Base-by-base conservation (phyloP, 2,329 filamentous ascomycete genomes). In the Trichoderma koningii region DNA sequence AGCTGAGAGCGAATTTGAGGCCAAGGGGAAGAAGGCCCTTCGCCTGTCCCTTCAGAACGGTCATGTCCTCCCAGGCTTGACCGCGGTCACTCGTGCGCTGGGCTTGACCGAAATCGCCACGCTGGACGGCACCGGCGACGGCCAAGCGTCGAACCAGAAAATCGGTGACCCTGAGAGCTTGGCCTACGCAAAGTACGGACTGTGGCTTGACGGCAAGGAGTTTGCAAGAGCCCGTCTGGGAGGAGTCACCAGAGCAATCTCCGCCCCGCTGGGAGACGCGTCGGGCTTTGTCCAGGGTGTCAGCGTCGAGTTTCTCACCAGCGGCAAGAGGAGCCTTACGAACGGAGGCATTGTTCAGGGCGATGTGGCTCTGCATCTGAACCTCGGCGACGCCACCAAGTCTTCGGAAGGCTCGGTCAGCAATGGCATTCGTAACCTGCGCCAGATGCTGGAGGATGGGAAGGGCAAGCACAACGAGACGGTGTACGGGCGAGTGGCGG, bases 21-120 rank as follows among this genome's bases (percentile, higher is more conserved):
- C n/a, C 15, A 50, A 50, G 9, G 50, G 56, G 21, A 65, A 48
- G 5, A 61, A 55, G 51, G 56, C 19, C 23, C 28, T 65, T 15
- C 63, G 21, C 26, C n/a, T 65, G 9, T 55, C 55, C 34, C 17
- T 65, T 23, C 63, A 51, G 12, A 65, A 65, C 14, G 63, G 63
- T 10, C 56, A 65, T 28, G 55, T 65, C 26, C 30, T 80, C 7
- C 80, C 83, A 3, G 78, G 82, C 0, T 70, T 86, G 38, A 83
- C 79, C n/a, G 79, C 81, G 2, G 75, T 85, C 41, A 79, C 81
- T 4, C 75, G 76, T 5, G 70, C 72, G 7, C 76, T 86, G 2
- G 84, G 84, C 1, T 73, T 86, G 4, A 71, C 74, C 12, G 84
- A 86, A 69, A 85, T 86, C 47, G 70, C 73, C 21, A 74, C 72